phyloP scores from a whole-genome alignment of 257 asterid species.

The Primulina eburnea region DNA sequence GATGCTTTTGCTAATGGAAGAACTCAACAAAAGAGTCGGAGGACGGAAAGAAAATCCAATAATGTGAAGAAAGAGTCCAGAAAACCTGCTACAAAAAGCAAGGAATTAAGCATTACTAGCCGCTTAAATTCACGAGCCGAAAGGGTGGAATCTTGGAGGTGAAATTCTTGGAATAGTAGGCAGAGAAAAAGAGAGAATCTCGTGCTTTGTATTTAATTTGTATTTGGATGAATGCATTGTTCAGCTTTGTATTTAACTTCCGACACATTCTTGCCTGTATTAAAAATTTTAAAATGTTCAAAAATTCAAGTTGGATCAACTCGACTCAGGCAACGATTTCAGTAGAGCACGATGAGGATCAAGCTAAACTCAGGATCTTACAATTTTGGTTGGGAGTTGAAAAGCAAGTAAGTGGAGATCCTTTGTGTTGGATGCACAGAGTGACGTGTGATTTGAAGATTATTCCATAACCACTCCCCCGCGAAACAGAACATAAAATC shows the following conservation, averaged over 20 bases:
- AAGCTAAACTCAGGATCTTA: too few species aligned
- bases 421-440: too few species aligned
- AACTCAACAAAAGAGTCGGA: constrained; percentile 38
- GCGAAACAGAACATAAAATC: too few species aligned
- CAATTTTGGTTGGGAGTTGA: too few species aligned
- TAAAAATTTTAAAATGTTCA: not conserved
- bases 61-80: constrained; percentile 36
- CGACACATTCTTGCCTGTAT: not conserved
- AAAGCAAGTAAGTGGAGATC: too few species aligned
- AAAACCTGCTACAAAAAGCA: constrained; percentile 39
- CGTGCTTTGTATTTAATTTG: not conserved
- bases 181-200: constrained; percentile 4
- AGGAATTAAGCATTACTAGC: constrained; percentile 38
- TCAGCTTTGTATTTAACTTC: not conserved
- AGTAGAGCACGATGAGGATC: not conserved
- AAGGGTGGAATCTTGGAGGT: constrained; percentile 70
- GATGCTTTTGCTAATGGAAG: constrained; percentile 23
- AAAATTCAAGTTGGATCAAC: not conserved
- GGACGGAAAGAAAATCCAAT: constrained; percentile 36
- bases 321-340: not conserved
- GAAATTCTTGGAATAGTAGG: constrained; percentile 27
- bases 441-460: too few species aligned
- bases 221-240: not conserved
- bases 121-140: constrained; percentile 54
- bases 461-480: too few species aligned